Evolutionary conservation across 2,329 filamentous ascomycete species (phyloP), one percentile per base, ranked within the genome.

Genomic region (Cercospora sojina): DNA sequence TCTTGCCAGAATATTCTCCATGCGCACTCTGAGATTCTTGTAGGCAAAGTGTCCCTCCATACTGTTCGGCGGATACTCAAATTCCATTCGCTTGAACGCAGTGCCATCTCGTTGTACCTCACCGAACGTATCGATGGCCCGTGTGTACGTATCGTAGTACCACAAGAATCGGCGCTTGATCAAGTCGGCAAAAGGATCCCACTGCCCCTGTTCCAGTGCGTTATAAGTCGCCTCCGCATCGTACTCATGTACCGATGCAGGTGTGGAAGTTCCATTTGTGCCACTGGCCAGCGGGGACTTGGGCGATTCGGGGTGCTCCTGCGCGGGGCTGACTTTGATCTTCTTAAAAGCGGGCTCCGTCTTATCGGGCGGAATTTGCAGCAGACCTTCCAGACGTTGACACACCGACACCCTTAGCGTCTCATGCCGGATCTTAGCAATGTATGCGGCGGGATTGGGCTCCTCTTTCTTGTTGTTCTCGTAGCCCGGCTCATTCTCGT

Each of bases 41-140:
- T 96, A 98, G 74, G 93, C 86, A 81, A 95, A 98, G 59, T 85
- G 87, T 0, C 95, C 95, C 20, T 91, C 88, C 94, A 98, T 98
- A 2, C 81, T 82, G 76, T 98, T 99, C 67, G 83, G 86, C 0
- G 77, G 75, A 49, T 86, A 86, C 76, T 99, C 95, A 71, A 99
- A 99, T 0, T 92, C 91, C 92, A 97, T 96, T 59, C 85, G 85
- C n/a, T 82, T 79, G 74, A 99, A 98, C 0, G 77, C 68, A 41
- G 87, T 81, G 2, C 87, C 86, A 67, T 73, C 71, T 67, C 85
- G 84, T 64, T 89, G 86, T 71, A 91, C 87, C 27, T 81, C 78
- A 31, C 80, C 78, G 29, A 89, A 90, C 67, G 88, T 84, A 41
- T 88, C 83, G 60, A 96, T 88, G 1, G 90, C 85, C 3, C 85